Evolutionary conservation across 2,329 filamentous ascomycete species (phyloP).

Genomic region (Seiridium cupressi): DNA sequence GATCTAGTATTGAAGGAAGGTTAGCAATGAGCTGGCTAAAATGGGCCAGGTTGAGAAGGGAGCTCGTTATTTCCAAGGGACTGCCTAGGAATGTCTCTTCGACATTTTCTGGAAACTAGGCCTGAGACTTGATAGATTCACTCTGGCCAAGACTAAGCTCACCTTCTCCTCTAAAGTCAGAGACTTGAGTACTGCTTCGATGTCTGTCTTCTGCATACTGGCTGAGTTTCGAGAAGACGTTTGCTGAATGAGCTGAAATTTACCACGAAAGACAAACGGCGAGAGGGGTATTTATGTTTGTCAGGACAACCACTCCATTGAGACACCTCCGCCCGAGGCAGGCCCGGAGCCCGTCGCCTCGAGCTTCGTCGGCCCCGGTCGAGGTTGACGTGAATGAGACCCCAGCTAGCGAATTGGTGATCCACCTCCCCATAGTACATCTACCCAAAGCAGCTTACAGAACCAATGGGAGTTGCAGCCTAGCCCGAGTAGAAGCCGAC

Average conservation of each 20-base stretch:
- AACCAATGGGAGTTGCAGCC: neutral
- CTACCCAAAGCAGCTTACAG: neutral
- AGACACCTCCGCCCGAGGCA: neutral
- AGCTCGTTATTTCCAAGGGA: no score
- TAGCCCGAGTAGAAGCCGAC: constrained; percentile 4
- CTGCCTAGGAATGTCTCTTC: no score
- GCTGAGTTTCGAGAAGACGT: neutral
- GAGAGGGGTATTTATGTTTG: neutral
- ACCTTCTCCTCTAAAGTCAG: constrained; percentile 12
- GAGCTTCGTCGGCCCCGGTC: no score
- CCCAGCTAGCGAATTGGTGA: neutral
- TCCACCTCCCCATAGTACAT: neutral
- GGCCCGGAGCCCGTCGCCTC: neutral
- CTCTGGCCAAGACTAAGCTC: neutral
- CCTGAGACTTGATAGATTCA: no score
- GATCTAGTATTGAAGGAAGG: neutral
- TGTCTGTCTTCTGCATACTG: constrained; percentile 3
- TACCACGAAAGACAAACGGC: neutral
- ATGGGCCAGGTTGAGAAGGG: no score
- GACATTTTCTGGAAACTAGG: no score
- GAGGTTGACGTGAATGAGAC: no score
- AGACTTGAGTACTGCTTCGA: constrained; percentile 11
- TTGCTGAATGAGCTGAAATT: neutral
- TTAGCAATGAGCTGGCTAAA: neutral
- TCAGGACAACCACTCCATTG: neutral